Evolutionary conservation across 352 stramenopile genomes (phyloP), one percentile per base, ranked within the genome.

Genomic region (Globisporangium spinosum): DNA sequence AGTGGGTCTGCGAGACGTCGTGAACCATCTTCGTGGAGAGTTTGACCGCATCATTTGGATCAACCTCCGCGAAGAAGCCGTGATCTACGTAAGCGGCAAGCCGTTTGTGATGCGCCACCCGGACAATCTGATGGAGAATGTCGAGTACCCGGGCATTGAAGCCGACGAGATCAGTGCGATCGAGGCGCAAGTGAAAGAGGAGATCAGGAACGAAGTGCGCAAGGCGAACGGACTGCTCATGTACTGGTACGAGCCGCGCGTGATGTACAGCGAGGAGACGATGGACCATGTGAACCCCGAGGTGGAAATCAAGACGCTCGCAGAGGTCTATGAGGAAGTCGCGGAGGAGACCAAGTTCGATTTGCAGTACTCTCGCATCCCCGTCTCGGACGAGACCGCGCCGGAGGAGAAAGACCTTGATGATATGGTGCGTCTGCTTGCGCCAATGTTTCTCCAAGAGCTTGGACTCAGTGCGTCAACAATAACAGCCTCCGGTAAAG

Each of bases 371-470:
- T 87, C 88, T 13, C 85, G 88, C 20, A 93, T 96, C 64, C 88
- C 88, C 22, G 88, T 97, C 8, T 96, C 91, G 12, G 91, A 97
- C 65, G 91, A 97, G 66, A 95, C 89, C 15, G 91, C 91, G 1
- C 91, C 90, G 0, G 89, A 97, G 60, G 89, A 95, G 53, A 96
- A 96, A 45, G 89, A 97, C 53, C 77, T 96, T 32, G 90, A 97
- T 69, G 88, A 97, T 29, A 81, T 97, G 73, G 80, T 96, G 29
- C 83, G 88, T 0, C 65, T 96, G 20, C 57, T 94, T 2, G 65
- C 85, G 8, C 88, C 88, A 47, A 79, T 77, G 25, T 94, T 91
- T 64, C 77, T 77, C 45, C 71, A 81, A 20, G 87, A 95, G 47
- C 62, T 93, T 6, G 71, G 74, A 6, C 67, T 90, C 3, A n/a